Conservation (phyloP, 495 filamentous ascomycete species). For the Hypoxylon rickii region DNA sequence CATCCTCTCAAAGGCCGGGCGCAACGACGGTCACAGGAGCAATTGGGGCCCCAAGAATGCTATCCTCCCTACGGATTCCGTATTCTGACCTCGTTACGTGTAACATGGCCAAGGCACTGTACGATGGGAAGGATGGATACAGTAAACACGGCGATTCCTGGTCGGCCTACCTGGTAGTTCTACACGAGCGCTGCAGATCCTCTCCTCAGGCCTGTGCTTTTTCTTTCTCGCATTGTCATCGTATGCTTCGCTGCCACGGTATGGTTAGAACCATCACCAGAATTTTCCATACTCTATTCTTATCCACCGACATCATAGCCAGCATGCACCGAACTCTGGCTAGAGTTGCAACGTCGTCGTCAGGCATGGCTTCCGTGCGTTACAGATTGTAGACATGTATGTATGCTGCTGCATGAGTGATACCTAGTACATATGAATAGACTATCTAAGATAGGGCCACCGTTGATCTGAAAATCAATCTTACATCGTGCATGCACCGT, state of each 20-base stretch:
- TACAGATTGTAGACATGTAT: slow-evolving; percentile 10
- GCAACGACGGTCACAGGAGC: slow-evolving; percentile 12
- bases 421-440: slow-evolving; percentile 20
- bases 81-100: slow-evolving; percentile 21
- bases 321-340: slow-evolving; percentile 2
- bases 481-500: slow-evolving; percentile 45
- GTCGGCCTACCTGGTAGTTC: neutral
- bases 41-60: slow-evolving; percentile 2
- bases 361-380: neutral
- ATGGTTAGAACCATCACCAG: neutral
- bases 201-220: neutral
- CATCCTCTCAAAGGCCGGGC: neutral
- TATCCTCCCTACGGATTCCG: neutral
- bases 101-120: slow-evolving; percentile 14
- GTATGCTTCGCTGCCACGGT: too few species aligned
- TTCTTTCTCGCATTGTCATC: neutral
- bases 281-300: slow-evolving; percentile 7
- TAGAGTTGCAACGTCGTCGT: neutral
- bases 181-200: neutral
- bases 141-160: slow-evolving; percentile 6
- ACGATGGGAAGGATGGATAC: slow-evolving; percentile 13
- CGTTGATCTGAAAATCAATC: slow-evolving; percentile 41
- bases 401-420: slow-evolving; percentile 4
- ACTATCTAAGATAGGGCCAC: slow-evolving; percentile 33
- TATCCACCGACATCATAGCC: slow-evolving; percentile 3